phyloP scores from a whole-genome alignment of 805 yeast genomes.

The Scheffersomyces spartinae region DNA sequence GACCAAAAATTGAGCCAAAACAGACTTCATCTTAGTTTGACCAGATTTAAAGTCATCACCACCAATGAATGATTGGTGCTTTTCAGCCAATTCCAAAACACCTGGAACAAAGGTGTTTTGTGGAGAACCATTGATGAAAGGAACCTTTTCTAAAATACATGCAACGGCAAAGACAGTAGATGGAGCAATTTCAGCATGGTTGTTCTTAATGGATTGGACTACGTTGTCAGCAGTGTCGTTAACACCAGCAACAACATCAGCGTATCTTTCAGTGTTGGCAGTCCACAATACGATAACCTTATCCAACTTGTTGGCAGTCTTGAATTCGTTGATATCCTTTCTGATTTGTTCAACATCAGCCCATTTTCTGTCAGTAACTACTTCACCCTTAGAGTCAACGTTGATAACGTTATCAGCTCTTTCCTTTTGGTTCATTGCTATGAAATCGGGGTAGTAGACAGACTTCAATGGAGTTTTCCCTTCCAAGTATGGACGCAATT shows the following conservation, averaged over 20 bases:
- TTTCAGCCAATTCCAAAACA: constrained; percentile 78
- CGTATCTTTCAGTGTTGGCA: constrained; percentile 91
- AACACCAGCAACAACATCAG: constrained; percentile 66
- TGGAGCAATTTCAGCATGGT: constrained; percentile 80
- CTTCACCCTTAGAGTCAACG: constrained; percentile 37
- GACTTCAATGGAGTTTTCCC: constrained; percentile 66
- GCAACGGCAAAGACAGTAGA: constrained; percentile 94
- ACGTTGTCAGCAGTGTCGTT: constrained; percentile 83
- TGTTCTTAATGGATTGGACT: constrained; percentile 57
- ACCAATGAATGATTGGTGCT: constrained; percentile 66
- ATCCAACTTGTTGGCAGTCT: constrained; percentile 59
- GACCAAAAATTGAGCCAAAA: constrained; percentile 86
- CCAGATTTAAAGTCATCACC: constrained; percentile 98
- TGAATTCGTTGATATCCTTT: constrained; percentile 71
- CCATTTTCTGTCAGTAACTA: constrained; percentile 63
- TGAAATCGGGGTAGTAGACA: constrained; percentile 90
- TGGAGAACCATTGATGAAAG: constrained; percentile 94
- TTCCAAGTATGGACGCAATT: constrained; percentile 55
- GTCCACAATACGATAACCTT: constrained; percentile 91
- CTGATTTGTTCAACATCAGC: constrained; percentile 79
- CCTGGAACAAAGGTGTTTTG: constrained; percentile 98
- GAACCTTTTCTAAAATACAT: constrained; percentile 73
- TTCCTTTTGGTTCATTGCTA: constrained; percentile 86
- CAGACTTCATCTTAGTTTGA: constrained; percentile 93
- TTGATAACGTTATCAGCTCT: constrained; percentile 84